Evolutionary conservation across 164 flowering plant genomes (phyloP), one percentile per base, ranked within the genome.

Genomic region (Liquidambar formosana): DNA sequence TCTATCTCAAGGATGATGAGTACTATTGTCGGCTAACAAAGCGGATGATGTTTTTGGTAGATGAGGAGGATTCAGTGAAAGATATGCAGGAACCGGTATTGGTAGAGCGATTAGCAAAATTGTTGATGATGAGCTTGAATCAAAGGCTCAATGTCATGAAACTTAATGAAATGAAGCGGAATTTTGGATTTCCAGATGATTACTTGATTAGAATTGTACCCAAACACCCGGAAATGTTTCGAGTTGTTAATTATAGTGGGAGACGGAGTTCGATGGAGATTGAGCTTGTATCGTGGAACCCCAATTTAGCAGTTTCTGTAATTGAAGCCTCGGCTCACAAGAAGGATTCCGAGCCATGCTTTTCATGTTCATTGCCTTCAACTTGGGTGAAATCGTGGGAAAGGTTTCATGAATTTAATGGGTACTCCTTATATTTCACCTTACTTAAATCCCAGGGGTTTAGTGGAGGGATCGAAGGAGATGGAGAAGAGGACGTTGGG

Each of bases 181-280:
- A 75, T 73, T 86, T 89, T 48, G 99, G 99, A 1, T 81, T 96
- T 63, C 91, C 98, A 0, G 98, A 96, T 77, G 99, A 96, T 77
- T 96, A 88, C 73, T 53, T 95, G 67, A 64, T 93, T 62, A 79
- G 97, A 72, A 76, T 93, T 70, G 67, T 90, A 26, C 88, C 99
- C 0, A 95, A 90, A 60, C 79, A 91, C 57, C 79, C 91, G 0
- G 90, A 91, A 26, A 57, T 83, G 77, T 95, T 93, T 78, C 78
- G 85, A 41, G 47, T 93, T 73, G 85, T 91, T 28, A 93, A 86
- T 72, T 65, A 80, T 54, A 71, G 80, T 63, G 92, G 92, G 70
- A 88, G 87, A 47, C 74, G 83, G 63, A 87, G 77, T 72, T 80
- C 90, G 0, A 83, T 93, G 93, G 99, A 91, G 80, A 85, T 95